Conservation (phyloP, 2,329 filamentous ascomycete genomes). For the Colletotrichum chrysophilum region DNA sequence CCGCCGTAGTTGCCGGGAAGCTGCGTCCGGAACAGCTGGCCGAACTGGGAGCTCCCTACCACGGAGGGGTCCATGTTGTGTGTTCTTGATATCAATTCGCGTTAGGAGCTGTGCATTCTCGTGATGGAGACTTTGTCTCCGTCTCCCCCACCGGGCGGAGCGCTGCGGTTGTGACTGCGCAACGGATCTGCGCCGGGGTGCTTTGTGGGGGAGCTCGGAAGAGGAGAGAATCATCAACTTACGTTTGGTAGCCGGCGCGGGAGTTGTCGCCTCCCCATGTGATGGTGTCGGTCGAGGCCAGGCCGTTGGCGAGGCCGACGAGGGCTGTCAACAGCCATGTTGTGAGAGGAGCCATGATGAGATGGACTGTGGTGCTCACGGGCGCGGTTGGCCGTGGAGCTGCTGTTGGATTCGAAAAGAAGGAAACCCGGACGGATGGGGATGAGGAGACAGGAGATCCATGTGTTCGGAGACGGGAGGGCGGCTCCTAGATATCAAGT, state of each 20-base stretch:
- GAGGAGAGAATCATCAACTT: slow-evolving; percentile 24
- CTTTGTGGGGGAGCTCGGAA: too few species aligned
- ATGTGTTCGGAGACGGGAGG: not conserved
- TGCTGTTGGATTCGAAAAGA: not conserved
- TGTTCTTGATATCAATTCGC: slow-evolving; percentile 37
- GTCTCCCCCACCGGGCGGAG: not conserved
- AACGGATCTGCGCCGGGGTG: not conserved
- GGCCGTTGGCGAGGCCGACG: slow-evolving; percentile 30
- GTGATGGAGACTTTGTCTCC: not conserved
- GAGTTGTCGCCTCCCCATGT: slow-evolving; percentile 65
- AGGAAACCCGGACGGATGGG: slow-evolving; percentile 10
- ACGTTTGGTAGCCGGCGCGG: slow-evolving; percentile 58
- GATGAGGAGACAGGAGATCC: not conserved
- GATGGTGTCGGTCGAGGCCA: slow-evolving; percentile 58
- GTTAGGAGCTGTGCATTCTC: not conserved
- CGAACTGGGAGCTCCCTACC: slow-evolving; percentile 60
- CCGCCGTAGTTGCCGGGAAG: slow-evolving; percentile 59
- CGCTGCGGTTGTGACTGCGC: not conserved
- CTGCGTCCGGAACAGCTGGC: slow-evolving; percentile 55
- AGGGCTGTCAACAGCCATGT: slow-evolving; percentile 30
- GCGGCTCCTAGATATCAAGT: slow-evolving; percentile 13
- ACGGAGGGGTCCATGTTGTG: slow-evolving; percentile 69
- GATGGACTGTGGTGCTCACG: not conserved
- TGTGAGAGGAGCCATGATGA: slow-evolving; percentile 13
- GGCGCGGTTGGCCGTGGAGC: slow-evolving; percentile 1